Base-by-base conservation (phyloP, 306 rosid species). In the Begonia loranthoides region DNA sequence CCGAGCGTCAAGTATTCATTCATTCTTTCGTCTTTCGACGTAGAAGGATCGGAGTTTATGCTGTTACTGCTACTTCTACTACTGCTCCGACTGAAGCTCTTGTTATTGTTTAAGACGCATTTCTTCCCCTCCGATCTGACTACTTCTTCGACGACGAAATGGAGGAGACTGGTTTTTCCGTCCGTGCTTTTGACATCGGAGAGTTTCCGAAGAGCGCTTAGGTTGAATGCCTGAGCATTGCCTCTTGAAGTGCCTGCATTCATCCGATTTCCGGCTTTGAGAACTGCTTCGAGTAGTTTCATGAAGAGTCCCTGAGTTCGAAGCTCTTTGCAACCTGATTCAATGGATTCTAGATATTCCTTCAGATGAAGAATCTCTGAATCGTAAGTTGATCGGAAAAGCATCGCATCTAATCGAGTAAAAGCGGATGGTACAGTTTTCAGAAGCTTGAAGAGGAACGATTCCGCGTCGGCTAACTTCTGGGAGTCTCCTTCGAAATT, bases 171-270 rank as follows among this genome's bases (percentile, higher is more conserved):
- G 36, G 99, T 86, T 64, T 81, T 83, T 12, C 99, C 96, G 22
- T 92, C 94, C 0, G 72, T 66, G 65, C 96, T 83, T 67, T 73
- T 76, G 17, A 92, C 99, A 61, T 92, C 96, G 1, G 94, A 80
- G 38, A 92, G 99, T 58, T 86, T 92, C 46, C 89, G 73, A 1
- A 92, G 73, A 66, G 99, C 72, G 52, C 57, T 67, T 67, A 92
- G 82, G 67, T 83, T 75, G 72, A 92, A 92, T 50, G 99, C 99
- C 64, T 82, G 83, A 21, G 99, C 99, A 68, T 92, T 83, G 14
- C 99, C 99, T 64, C 99, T 65, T 0, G 85, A 62, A 52, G 99
- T 92, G 36, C 96, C 99, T 0, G 96, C 96, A 64, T 92, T 92
- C 93, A 92, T 77, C 4, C 94, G 79, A 55, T 92, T 92, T 24